These are phyloP conservation scores for Kurtzmaniella quercitrusa DNA, from an alignment of 1,139 yeast genomes.

Conservation along the genomic window DNA sequence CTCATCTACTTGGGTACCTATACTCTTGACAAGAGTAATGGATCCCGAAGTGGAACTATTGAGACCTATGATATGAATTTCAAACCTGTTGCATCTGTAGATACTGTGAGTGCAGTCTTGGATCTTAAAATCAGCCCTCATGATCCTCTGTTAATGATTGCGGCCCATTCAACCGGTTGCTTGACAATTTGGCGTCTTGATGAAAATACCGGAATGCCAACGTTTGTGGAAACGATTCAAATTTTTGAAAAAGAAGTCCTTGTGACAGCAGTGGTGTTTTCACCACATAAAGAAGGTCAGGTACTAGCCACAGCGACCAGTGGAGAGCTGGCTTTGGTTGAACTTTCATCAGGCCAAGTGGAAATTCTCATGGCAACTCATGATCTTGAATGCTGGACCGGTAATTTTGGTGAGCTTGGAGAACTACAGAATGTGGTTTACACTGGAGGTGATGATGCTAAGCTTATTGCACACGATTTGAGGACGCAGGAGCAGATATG, in stretches of 20 bases:
- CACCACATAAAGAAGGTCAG: slow-evolving; percentile 31
- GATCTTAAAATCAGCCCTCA: slow-evolving; percentile 68
- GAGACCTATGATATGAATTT: slow-evolving; percentile 46
- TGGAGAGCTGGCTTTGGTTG: slow-evolving; percentile 45
- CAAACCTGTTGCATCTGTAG: slow-evolving; percentile 21
- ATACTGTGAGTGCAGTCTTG: slow-evolving; percentile 62
- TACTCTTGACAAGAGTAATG: slow-evolving; percentile 56
- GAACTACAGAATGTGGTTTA: slow-evolving; percentile 56
- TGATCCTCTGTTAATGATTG: slow-evolving; percentile 44
- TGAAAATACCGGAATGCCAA: slow-evolving; percentile 11
- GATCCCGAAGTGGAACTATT: slow-evolving; percentile 66
- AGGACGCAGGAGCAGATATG: slow-evolving; percentile 50
- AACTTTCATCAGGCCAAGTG: slow-evolving; percentile 13
- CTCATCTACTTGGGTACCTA: slow-evolving; percentile 73
- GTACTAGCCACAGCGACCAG: slow-evolving; percentile 55
- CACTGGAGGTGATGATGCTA: slow-evolving; percentile 91
- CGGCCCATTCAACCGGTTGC: slow-evolving; percentile 82
- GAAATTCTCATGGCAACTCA: slow-evolving; percentile 25
- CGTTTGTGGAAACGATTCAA: slow-evolving; percentile 21
- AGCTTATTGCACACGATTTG: slow-evolving; percentile 70
- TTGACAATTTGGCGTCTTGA: slow-evolving; percentile 57
- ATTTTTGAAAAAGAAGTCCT: slow-evolving; percentile 47
- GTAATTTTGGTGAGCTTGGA: slow-evolving; percentile 61
- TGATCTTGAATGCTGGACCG: slow-evolving; percentile 86
- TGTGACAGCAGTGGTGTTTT: slow-evolving; percentile 65